Conservation (phyloP, 2,329 filamentous ascomycete species). For the Diaporthe citri region DNA sequence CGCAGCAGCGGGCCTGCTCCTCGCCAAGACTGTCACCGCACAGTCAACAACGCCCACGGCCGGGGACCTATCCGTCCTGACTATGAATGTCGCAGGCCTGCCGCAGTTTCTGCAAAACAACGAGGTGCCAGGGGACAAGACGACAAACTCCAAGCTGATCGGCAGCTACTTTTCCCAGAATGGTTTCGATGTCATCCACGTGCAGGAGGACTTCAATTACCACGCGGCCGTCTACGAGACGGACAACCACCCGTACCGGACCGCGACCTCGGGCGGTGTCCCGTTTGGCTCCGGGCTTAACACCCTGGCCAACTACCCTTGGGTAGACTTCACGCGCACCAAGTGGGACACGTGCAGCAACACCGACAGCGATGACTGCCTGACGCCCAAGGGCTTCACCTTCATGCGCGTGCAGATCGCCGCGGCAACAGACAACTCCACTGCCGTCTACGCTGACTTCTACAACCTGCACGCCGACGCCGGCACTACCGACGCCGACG, state of each 20-base stretch:
- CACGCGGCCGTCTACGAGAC: slow-evolving; percentile 73
- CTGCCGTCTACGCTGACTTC: slow-evolving; percentile 68
- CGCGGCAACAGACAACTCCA: slow-evolving; percentile 43
- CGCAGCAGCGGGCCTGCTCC: slow-evolving; percentile 32
- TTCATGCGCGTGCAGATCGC: slow-evolving; percentile 71
- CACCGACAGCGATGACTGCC: slow-evolving; percentile 68
- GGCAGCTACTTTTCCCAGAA: slow-evolving; percentile 68
- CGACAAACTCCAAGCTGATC: slow-evolving; percentile 67
- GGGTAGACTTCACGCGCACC: slow-evolving; percentile 65
- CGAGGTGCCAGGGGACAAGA: slow-evolving; percentile 72
- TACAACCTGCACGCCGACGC: slow-evolving; percentile 79
- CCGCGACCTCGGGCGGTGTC: slow-evolving; percentile 74
- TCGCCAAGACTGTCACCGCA: slow-evolving; percentile 7
- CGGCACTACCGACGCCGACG: slow-evolving; percentile 65
- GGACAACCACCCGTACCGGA: slow-evolving; percentile 71
- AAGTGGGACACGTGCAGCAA: slow-evolving; percentile 72
- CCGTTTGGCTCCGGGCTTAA: slow-evolving; percentile 75
- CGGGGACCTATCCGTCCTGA: slow-evolving; percentile 63
- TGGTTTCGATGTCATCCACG: slow-evolving; percentile 72
- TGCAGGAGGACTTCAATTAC: slow-evolving; percentile 79
- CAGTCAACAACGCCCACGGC: slow-evolving; percentile 5
- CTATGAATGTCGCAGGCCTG: slow-evolving; percentile 72
- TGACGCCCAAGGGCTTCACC: slow-evolving; percentile 79
- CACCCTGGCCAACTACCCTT: slow-evolving; percentile 70
- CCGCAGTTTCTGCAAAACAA: slow-evolving; percentile 69